Evolutionary conservation across 2,329 filamentous ascomycete genomes (phyloP).

Genomic region (Penicillium sp.): DNA sequence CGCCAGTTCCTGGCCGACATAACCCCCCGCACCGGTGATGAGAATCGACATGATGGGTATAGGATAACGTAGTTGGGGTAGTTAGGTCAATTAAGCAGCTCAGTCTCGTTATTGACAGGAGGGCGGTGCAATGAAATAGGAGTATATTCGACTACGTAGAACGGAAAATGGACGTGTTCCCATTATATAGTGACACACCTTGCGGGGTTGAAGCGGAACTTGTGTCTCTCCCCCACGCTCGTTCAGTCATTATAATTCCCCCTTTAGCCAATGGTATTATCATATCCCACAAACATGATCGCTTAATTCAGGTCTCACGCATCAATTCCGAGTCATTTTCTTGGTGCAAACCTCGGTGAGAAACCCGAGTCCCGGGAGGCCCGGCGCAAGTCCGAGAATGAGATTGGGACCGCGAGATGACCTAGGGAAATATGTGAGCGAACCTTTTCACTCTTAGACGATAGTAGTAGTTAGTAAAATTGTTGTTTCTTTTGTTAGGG

Average conservation of each 20-base stretch:
- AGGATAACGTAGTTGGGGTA: neutral
- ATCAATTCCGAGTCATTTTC: constrained; percentile 26
- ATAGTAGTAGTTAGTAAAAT: neutral
- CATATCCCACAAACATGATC: neutral
- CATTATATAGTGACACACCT: constrained; percentile 12
- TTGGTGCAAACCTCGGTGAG: constrained; percentile 18
- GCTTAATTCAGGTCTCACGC: constrained; percentile 14
- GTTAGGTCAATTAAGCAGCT: neutral
- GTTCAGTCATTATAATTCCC: neutral
- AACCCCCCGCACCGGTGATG: constrained; percentile 53
- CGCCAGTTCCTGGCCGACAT: constrained; percentile 52
- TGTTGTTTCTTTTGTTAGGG: neutral
- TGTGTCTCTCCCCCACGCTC: constrained; percentile 14
- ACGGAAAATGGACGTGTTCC: neutral
- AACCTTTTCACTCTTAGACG: neutral
- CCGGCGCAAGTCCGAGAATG: constrained; percentile 32
- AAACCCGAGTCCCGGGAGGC: constrained; percentile 26
- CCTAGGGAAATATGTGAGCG: neutral
- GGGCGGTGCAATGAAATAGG: too few relatives aligned
- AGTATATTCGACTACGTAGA: neutral
- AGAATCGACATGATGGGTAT: constrained; percentile 38
- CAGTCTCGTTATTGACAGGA: neutral
- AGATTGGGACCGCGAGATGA: neutral
- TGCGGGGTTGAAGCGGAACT: constrained; percentile 14
- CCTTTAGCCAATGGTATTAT: constrained; percentile 7